Base-by-base conservation (phyloP, 345 rosid genomes). In the Clarkia xantiana region DNA sequence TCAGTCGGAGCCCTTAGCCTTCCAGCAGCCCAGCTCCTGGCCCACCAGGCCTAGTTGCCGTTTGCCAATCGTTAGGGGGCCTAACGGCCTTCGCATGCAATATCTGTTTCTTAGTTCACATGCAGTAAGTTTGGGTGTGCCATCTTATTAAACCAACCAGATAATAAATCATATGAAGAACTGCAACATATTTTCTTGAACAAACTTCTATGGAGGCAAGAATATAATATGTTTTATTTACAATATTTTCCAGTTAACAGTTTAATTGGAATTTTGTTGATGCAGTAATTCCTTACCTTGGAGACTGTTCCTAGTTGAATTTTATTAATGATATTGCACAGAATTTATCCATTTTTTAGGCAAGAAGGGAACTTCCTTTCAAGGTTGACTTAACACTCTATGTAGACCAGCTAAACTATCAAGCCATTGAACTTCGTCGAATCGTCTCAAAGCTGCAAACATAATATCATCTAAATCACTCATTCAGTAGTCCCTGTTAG, bases 311-410 rank as follows among this genome's bases (percentile, higher is more conserved):
- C 94, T 0, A 85, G 96, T 4, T 73, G 78, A 63, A 90, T 81
- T 68, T 74, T 81, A 73, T 81, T 90, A 51, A 91, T 73, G 51
- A 73, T 89, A 67, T 83, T 84, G 63, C 98, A 76, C 25, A 91
- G 64, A 20, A 81, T 49, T 66, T 74, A 69, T 18, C 96, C 96
- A 65, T 78, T 91, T 78, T 96, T 81, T 72, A 91, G 69, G 78
- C 84, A 71, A 73, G 93, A 81, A 66, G 84, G 63, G 44, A 91
- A 86, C 62, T 81, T 94, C 46, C 63, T 81, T 73, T 91, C 94
- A 13, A 45, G 93, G 86, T 54, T 71, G 63, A 47, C 16, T 59
- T 14, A 87, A 59, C 15, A 91, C 54, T 29, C 77, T 81, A 25
- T 81, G 69, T 43, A 83, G 73, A 44, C 96, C 96, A 44, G 79